A percentile compares a stretch with the other conserved stretches of the same genome.
Evolutionary conservation across 75 land plant genomes (phyloP).

Genomic region (Pinus taeda): DNA sequence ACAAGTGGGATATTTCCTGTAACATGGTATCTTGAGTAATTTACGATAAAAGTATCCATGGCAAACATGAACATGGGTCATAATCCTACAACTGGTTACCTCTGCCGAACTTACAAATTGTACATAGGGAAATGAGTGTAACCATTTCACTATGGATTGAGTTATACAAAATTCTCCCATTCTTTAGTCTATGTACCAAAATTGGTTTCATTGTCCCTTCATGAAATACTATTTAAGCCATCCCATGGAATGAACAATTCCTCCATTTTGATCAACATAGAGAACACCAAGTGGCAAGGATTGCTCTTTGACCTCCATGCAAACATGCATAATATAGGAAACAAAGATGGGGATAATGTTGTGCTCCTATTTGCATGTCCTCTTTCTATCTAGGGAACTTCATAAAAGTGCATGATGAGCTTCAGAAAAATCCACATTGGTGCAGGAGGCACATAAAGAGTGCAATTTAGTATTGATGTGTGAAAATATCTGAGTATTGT

Average conservation of each 20-base stretch:
- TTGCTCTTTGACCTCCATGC: constrained; percentile 40
- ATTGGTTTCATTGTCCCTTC: background rate
- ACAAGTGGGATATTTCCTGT: no score
- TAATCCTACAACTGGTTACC: constrained; percentile 68
- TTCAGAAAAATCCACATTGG: constrained; percentile 49
- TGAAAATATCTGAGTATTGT: constrained; percentile 56
- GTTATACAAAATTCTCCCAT: constrained; percentile 64
- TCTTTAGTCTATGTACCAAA: constrained; percentile 42
- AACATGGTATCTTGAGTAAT: no score
- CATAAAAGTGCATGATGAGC: constrained; percentile 52
- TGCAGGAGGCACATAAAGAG: constrained; percentile 18
- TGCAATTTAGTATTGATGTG: constrained; percentile 49
- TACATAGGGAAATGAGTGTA: constrained; percentile 43
- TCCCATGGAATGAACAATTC: no score
- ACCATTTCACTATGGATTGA: constrained; percentile 81
- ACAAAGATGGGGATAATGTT: constrained; percentile 40
- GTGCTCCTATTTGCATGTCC: constrained; percentile 56
- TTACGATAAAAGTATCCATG: no score
- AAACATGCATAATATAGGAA: constrained; percentile 38
- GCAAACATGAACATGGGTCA: constrained; percentile 93
- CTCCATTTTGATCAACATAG: background rate
- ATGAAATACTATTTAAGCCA: background rate
- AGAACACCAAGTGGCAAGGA: constrained; percentile 21
- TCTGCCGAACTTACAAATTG: constrained; percentile 50
- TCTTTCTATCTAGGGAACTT: constrained; percentile 27